These are phyloP conservation scores for Solanum appendiculatum DNA, from an alignment of 257 asterid species.

Conservation along the genomic window DNA sequence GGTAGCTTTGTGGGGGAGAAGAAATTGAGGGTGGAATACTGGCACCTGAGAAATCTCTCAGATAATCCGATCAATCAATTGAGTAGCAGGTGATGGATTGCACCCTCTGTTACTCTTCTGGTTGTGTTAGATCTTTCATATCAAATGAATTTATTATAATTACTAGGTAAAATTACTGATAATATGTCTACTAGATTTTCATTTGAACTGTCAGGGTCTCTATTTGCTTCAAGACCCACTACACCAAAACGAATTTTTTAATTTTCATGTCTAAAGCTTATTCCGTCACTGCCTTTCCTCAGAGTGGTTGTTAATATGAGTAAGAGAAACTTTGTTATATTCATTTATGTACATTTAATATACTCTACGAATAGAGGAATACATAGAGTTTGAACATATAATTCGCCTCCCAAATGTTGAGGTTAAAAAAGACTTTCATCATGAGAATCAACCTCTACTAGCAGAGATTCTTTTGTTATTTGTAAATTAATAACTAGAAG, in stretches of 20 bases:
- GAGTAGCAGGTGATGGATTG: conserved; percentile 29
- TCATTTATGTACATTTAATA: not conserved
- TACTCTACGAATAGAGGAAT: not conserved
- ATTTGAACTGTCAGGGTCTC: too few relatives aligned
- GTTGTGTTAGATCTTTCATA: too few relatives aligned
- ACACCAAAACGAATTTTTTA: too few relatives aligned
- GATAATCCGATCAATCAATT: not conserved
- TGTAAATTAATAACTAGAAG: not conserved
- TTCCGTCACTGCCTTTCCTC: too few relatives aligned
- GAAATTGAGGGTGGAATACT: conserved; percentile 19
- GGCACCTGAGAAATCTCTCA: conserved; percentile 22
- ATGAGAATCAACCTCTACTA: not conserved
- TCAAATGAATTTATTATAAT: too few relatives aligned
- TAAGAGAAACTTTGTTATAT: not conserved
- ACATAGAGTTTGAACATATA: not conserved
- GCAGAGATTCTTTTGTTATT: not conserved
- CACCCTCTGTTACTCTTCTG: not conserved
- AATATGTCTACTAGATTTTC: too few relatives aligned
- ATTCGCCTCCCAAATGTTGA: not conserved
- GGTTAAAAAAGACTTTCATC: not conserved
- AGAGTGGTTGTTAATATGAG: too few relatives aligned
- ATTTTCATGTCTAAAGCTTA: too few relatives aligned
- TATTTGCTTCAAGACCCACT: too few relatives aligned
- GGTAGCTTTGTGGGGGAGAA: not conserved
- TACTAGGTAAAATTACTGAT: too few relatives aligned